These are phyloP conservation scores for Iris macrosiphon DNA, from an alignment of 106 monocot species.

Conservation along the genomic window DNA sequence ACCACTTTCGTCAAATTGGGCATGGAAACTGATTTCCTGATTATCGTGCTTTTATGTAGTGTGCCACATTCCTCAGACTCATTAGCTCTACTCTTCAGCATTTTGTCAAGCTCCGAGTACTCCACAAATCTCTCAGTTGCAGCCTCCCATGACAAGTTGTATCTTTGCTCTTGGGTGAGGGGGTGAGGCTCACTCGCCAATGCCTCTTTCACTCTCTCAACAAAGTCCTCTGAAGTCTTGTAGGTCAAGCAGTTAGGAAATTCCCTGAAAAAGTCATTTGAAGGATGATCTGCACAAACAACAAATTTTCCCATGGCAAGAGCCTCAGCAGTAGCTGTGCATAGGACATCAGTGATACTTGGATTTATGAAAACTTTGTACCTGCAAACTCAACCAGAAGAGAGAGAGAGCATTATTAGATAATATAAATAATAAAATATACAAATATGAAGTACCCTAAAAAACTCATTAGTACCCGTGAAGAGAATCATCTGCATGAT, in stretches of 20 bases:
- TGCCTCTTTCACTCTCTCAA: conserved; percentile 69
- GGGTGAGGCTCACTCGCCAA: conserved; percentile 68
- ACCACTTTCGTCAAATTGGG: conserved; percentile 47
- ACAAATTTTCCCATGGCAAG: conserved; percentile 99
- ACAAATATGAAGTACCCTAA: no score
- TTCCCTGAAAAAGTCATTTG: conserved; percentile 88
- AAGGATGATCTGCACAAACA: conserved; percentile 96
- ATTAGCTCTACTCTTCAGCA: conserved; percentile 22
- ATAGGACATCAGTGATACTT: conserved; percentile 91
- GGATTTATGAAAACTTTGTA: conserved; percentile 98
- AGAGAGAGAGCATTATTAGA: neutral
- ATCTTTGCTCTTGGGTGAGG: conserved; percentile 69
- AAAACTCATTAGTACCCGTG: conserved; percentile 47
- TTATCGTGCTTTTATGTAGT: neutral
- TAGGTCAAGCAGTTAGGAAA: conserved; percentile 97
- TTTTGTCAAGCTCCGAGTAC: conserved; percentile 80
- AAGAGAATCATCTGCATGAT: conserved; percentile 96
- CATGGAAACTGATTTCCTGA: conserved; percentile 53
- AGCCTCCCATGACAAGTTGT: conserved; percentile 94
- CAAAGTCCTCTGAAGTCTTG: conserved; percentile 81
- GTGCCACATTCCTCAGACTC: neutral
- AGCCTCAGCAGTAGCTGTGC: conserved; percentile 98
- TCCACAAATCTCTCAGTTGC: conserved; percentile 86
- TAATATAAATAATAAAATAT: no score
- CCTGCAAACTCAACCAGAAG: conserved; percentile 30